phyloP scores from a whole-genome alignment of 768 basidiomycete genomes.

The Vararia minispora region DNA sequence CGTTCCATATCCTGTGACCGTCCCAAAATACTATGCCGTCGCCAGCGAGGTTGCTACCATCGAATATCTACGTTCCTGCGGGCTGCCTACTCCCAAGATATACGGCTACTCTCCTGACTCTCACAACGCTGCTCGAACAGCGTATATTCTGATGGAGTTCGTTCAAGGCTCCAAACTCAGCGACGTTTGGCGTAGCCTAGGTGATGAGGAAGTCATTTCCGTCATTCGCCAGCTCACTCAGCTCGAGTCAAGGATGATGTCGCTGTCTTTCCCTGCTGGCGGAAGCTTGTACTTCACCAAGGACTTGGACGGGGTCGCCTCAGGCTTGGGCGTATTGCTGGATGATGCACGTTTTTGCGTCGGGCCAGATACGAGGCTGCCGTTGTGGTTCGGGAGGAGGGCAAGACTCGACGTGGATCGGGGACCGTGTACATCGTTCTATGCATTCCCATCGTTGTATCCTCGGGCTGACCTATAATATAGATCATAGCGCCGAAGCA shows the following conservation, averaged over 20 bases:
- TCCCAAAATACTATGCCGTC: constrained; percentile 19
- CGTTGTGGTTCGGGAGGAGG: constrained; percentile 40
- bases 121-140: constrained; percentile 19
- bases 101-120: constrained; percentile 22
- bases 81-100: constrained; percentile 21
- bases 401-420: constrained; percentile 35
- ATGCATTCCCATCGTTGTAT: constrained; percentile 19
- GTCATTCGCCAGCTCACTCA: constrained; percentile 33
- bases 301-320: constrained; percentile 31
- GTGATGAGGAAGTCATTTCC: constrained; percentile 29
- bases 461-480: constrained; percentile 22
- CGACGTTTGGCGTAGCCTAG: constrained; percentile 30
- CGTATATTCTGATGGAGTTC: constrained; percentile 22
- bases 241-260: constrained; percentile 39
- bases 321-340: constrained; percentile 23
- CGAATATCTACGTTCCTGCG: constrained; percentile 16
- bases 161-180: constrained; percentile 28
- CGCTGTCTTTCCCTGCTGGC: constrained; percentile 34
- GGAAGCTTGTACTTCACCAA: constrained; percentile 38
- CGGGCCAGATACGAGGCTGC: constrained; percentile 28
- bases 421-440: constrained; percentile 38
- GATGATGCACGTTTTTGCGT: constrained; percentile 16
- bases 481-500: constrained; percentile 34
- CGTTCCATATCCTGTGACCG: constrained; percentile 18
- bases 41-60: constrained; percentile 24